phyloP scores from a whole-genome alignment of 805 yeast genomes.

The Saturnispora hagleri region DNA sequence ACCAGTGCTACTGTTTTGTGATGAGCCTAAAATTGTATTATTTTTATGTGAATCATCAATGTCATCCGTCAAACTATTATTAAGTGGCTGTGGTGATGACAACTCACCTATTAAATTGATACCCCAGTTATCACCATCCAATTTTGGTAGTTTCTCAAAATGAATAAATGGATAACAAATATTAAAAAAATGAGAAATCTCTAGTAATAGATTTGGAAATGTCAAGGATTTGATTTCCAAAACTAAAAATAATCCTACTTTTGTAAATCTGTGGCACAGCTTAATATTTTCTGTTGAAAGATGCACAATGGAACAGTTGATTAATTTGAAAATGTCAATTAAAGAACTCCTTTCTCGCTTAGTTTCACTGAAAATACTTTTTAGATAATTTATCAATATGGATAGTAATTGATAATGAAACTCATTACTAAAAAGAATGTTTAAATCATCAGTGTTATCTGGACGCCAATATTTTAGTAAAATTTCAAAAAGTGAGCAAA shows the following conservation, averaged over 20 bases:
- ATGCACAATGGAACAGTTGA: conserved; percentile 37
- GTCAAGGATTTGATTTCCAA: conserved; percentile 32
- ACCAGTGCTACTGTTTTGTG: conserved; percentile 4
- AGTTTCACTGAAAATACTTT: conserved; percentile 11
- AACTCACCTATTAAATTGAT: conserved; percentile 6
- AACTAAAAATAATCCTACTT: conserved; percentile 31
- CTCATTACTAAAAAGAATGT: background rate
- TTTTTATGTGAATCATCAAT: conserved; percentile 5
- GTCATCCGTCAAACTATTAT: background rate
- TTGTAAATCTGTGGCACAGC: conserved; percentile 30
- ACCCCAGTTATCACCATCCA: conserved; percentile 23
- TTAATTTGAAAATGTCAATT: conserved; percentile 31
- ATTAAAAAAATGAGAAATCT: conserved; percentile 37
- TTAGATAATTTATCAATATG: conserved; percentile 12
- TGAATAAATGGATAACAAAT: conserved; percentile 34
- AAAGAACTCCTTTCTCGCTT: conserved; percentile 21
- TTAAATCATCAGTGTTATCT: conserved; percentile 9
- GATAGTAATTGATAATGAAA: conserved; percentile 11
- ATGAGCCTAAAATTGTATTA: conserved; percentile 1
- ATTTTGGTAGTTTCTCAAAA: conserved; percentile 20
- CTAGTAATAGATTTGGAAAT: conserved; percentile 34
- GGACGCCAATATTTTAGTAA: conserved; percentile 17
- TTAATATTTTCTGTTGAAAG: conserved; percentile 33
- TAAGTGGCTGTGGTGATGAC: background rate
- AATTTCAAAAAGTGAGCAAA: conserved; percentile 16